A percentile compares a stretch with the other conserved stretches of the same genome.
phyloP scores from a whole-genome alignment of 2,329 filamentous ascomycete species.

The Plectosphaerella cucumerina region DNA sequence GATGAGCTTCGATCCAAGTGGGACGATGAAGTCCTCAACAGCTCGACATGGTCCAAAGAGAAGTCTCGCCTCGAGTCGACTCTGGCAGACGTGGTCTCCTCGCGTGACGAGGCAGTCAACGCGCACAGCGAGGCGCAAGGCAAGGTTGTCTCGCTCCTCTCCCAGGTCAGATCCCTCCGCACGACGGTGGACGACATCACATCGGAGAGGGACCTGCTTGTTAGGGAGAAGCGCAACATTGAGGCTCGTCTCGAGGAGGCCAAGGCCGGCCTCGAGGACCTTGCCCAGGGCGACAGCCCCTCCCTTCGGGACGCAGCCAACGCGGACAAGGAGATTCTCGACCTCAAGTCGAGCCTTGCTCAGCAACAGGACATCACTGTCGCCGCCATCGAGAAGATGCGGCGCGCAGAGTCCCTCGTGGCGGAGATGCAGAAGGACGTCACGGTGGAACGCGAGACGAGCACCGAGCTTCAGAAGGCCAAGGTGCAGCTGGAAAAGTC shows the following conservation, averaged over 20 bases:
- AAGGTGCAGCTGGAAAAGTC: conserved; percentile 87
- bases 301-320: conserved; percentile 85
- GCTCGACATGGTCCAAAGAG: conserved; percentile 97
- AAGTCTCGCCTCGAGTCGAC: conserved; percentile 89
- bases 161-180: conserved; percentile 81
- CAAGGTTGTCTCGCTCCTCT: conserved; percentile 85
- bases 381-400: conserved; percentile 95
- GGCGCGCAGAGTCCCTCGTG: conserved; percentile 80
- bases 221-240: conserved; percentile 85
- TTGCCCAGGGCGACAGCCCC: conserved; percentile 79
- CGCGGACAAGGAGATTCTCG: conserved; percentile 83
- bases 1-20: conserved; percentile 94
- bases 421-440: conserved; percentile 94
- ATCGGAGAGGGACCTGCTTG: conserved; percentile 77
- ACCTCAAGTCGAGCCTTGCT: conserved; percentile 82
- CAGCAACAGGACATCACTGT: conserved; percentile 91
- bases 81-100: conserved; percentile 80
- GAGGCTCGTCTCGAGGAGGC: conserved; percentile 84
- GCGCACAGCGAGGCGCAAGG: conserved; percentile 94
- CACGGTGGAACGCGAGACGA: conserved; percentile 76
- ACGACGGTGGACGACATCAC: conserved; percentile 81
- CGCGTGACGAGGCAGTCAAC: conserved; percentile 87
- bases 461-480: conserved; percentile 78
- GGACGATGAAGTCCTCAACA: conserved; percentile 97
- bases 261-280: conserved; percentile 81